Evolutionary conservation across 1,284 basidiomycete species (phyloP), one percentile per base, ranked within the genome.

Genomic region (Phellopilus nigrolimitatus): DNA sequence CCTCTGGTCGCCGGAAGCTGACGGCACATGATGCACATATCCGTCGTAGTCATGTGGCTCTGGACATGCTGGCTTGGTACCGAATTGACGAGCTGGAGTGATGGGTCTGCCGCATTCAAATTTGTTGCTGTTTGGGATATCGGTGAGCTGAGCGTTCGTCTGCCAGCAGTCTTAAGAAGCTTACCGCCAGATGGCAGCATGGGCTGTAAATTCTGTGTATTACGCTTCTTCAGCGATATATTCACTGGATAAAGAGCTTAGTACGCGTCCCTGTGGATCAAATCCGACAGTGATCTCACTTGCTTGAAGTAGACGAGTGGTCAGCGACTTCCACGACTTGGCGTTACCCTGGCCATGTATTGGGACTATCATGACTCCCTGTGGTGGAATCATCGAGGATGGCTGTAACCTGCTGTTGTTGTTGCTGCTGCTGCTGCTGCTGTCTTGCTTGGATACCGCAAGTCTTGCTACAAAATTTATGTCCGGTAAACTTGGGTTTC

Each of bases 391-490:
- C 34, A 17, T 17, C 15, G 42, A 17, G 4, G 7, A 31, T 10
- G 37, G 37, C 37, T 15, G 17, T 12, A 39, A 39, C 37, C 15
- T 6, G 37, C 24, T 10, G 37, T 39, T 39, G 37, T 22, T 39
- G 37, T 10, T 13, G 17, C 12, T 39, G 8, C 37, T 39, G 37
- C 10, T 30, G 42, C 15, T 41, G 21, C 28, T 44, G 27, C 15
- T 21, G 28, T 44, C 27, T 44, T 13, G 42, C 42, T 31, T 44
- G 42, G 25, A 15, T 33, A 12, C 31, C 45, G 45, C 45, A 47
- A 13, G 31, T 47, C 45, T 27, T 47, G 33, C 45, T 47, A 17
- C 45, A 47, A 34, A 37, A 47, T 37, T 37, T 33, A 13, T 47
- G 33, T 4, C 45, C 45, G 30, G 17, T 37, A 13, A 27, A 36